A percentile compares a stretch with the other conserved stretches of the same genome.
These are phyloP conservation scores for Sclerotinia borealis DNA, from an alignment of 2,329 filamentous ascomycete genomes.

Conservation along the genomic window DNA sequence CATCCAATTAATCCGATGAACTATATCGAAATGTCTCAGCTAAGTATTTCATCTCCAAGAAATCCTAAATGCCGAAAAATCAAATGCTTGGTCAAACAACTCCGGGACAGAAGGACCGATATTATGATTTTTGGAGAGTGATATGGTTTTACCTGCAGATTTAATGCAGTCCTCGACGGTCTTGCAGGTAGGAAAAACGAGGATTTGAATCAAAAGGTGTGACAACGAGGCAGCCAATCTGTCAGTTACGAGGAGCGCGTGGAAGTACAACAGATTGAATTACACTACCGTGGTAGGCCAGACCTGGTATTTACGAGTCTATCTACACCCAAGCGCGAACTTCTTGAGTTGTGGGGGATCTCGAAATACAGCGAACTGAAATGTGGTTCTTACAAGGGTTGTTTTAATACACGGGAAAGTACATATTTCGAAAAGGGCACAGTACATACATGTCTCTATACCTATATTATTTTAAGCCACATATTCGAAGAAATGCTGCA, in stretches of 20 bases:
- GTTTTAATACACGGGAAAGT: not conserved
- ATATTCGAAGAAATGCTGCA: not conserved
- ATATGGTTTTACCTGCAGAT: slow-evolving; percentile 7
- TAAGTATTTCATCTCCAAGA: slow-evolving; percentile 1
- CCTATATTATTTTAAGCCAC: not conserved
- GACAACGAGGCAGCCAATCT: slow-evolving; percentile 40
- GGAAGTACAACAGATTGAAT: slow-evolving; percentile 8
- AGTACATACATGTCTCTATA: not conserved
- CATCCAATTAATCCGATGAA: slow-evolving; percentile 7
- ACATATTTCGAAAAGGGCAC: not conserved
- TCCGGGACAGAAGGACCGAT: slow-evolving; percentile 14
- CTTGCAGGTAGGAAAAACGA: slow-evolving; percentile 41
- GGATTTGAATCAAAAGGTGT: slow-evolving; percentile 58
- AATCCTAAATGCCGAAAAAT: slow-evolving; percentile 10
- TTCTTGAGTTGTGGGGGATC: not conserved
- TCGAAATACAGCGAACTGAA: not conserved
- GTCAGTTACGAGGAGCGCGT: slow-evolving; percentile 13
- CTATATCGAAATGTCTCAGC: slow-evolving; percentile 7
- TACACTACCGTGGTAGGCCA: slow-evolving; percentile 7
- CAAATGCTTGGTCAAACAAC: not conserved
- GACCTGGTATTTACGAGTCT: not conserved
- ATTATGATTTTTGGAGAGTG: not conserved
- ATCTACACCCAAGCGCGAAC: not conserved
- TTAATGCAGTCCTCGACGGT: not conserved
- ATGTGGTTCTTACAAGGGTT: not conserved